Evolutionary conservation across 2,329 filamentous ascomycete species (phyloP).

Genomic region (Calonectria pteridis): DNA sequence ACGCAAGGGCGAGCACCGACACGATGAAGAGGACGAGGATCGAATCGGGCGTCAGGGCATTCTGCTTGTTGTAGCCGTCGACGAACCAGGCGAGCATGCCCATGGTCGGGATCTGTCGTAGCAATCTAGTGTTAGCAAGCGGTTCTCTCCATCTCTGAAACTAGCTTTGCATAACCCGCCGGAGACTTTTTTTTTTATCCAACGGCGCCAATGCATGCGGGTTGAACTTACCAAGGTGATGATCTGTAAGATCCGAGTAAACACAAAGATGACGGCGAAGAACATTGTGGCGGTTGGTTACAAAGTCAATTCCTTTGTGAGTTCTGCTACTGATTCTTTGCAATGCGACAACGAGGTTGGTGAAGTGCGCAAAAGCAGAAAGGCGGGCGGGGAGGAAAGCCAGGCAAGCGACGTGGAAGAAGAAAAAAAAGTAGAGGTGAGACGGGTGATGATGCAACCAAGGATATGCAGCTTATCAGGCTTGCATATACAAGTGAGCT

Average conservation of each 20-base stretch:
- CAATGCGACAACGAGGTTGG: neutral
- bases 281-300: constrained; percentile 61
- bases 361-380: neutral
- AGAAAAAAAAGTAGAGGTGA: neutral
- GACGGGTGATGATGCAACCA: constrained; percentile 4
- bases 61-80: constrained; percentile 67
- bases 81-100: constrained; percentile 78
- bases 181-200: neutral
- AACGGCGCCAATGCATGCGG: neutral
- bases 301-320: neutral
- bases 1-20: constrained; percentile 71
- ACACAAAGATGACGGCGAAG: constrained; percentile 73
- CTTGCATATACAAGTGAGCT: neutral
- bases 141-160: neutral
- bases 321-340: neutral
- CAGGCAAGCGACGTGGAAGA: neutral
- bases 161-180: neutral
- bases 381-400: neutral
- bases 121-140: constrained; percentile 3
- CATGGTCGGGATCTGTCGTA: constrained; percentile 69
- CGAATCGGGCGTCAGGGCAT: constrained; percentile 71
- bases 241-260: constrained; percentile 73
- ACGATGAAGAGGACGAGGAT: constrained; percentile 78
- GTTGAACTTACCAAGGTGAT: constrained; percentile 68
- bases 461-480: constrained; percentile 1